A percentile compares a stretch with the other conserved stretches of the same genome.
These are phyloP conservation scores for Lodderomyces parapsilosis DNA, from an alignment of 1,139 yeast species.

Conservation along the genomic window DNA sequence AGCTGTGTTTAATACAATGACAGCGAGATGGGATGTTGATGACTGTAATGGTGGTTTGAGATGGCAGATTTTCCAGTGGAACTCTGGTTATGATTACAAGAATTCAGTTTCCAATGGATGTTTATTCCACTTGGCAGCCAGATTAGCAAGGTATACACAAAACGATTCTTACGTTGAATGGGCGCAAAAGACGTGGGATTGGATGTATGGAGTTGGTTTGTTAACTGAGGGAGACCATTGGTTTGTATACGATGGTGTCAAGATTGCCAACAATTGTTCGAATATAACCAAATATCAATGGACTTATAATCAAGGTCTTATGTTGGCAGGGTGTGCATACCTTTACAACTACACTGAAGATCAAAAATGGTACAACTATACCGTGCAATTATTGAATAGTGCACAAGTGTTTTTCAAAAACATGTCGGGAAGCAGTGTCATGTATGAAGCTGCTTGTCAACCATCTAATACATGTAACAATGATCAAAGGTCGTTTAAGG, in stretches of 20 bases:
- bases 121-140: constrained; percentile 81
- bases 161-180: constrained; percentile 72
- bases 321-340: constrained; percentile 80
- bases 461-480: constrained; percentile 60
- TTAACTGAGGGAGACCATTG: constrained; percentile 47
- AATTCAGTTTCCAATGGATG: constrained; percentile 91
- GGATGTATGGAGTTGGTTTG: constrained; percentile 69
- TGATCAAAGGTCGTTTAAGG: constrained; percentile 90
- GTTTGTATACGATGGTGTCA: constrained; percentile 78
- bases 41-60: constrained; percentile 86
- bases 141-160: constrained; percentile 81
- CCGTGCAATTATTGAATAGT: constrained; percentile 51
- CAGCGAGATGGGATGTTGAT: constrained; percentile 75
- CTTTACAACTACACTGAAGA: constrained; percentile 73
- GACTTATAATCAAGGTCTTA: constrained; percentile 86
- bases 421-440: constrained; percentile 38
- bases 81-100: constrained; percentile 89
- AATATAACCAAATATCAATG: constrained; percentile 62
- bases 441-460: constrained; percentile 87
- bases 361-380: constrained; percentile 64
- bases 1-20: constrained; percentile 88
- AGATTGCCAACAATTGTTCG: constrained; percentile 61
- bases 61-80: constrained; percentile 97
- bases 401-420: constrained; percentile 58
- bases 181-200: constrained; percentile 78